These are phyloP conservation scores for Starmerella ratchasimensis DNA, from an alignment of 805 yeast species.

Conservation along the genomic window DNA sequence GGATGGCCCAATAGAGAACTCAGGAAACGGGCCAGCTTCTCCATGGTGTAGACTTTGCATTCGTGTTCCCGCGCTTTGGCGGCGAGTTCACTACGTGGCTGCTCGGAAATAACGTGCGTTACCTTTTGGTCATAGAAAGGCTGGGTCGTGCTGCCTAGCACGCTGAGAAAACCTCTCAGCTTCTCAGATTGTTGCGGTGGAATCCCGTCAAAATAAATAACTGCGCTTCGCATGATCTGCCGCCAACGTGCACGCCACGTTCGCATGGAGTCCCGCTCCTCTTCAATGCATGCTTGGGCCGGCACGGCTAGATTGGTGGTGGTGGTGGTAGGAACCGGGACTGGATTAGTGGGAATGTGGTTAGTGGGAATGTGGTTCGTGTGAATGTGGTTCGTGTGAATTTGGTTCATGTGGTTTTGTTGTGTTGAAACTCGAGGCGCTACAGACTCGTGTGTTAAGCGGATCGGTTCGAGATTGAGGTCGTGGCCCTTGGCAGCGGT, in stretches of 20 bases:
- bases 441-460: no score
- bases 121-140: slow-evolving; percentile 46
- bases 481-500: background rate
- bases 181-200: slow-evolving; percentile 24
- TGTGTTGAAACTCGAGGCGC: no score
- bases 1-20: slow-evolving; percentile 22
- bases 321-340: no score
- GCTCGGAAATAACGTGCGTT: slow-evolving; percentile 63
- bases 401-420: background rate
- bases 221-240: slow-evolving; percentile 43
- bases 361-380: no score
- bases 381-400: no score
- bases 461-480: no score
- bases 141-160: slow-evolving; percentile 33
- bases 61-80: slow-evolving; percentile 45
- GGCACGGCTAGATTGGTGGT: no score
- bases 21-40: slow-evolving; percentile 70
- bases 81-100: slow-evolving; percentile 46
- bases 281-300: slow-evolving; percentile 1
- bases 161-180: slow-evolving; percentile 20
- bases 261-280: slow-evolving; percentile 9
- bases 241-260: slow-evolving; percentile 56
- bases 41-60: slow-evolving; percentile 77
- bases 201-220: slow-evolving; percentile 46
- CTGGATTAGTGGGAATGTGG: no score